phyloP scores from a whole-genome alignment of 495 filamentous ascomycete genomes.

The Penicillium bialowiezense region DNA sequence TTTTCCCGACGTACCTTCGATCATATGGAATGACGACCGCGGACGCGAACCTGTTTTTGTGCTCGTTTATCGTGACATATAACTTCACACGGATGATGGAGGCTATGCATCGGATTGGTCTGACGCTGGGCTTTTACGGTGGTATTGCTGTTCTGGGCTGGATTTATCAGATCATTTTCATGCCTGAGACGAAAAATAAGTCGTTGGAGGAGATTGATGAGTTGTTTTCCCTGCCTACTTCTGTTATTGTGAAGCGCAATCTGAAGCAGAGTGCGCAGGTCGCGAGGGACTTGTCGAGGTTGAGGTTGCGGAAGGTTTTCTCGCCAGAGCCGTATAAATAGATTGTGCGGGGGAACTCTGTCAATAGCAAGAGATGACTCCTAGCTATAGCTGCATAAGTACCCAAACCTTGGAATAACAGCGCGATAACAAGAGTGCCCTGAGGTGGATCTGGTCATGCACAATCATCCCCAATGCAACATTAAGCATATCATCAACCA shows the following conservation, averaged over 20 bases:
- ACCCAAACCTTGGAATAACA: too few relatives aligned
- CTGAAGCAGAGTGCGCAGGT: constrained; percentile 36
- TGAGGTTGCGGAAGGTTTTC: constrained; percentile 37
- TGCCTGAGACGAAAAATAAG: constrained; percentile 63
- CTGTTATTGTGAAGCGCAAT: constrained; percentile 52
- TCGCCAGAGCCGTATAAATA: constrained; percentile 23
- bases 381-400: too few relatives aligned
- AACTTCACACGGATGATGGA: constrained; percentile 59
- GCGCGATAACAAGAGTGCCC: too few relatives aligned
- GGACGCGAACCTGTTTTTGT: constrained; percentile 55
- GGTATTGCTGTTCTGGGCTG: constrained; percentile 56
- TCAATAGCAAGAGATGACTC: too few relatives aligned
- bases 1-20: constrained; percentile 60
- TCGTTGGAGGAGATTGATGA: constrained; percentile 62
- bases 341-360: too few relatives aligned
- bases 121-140: constrained; percentile 59
- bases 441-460: too few relatives aligned
- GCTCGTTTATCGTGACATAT: constrained; percentile 62
- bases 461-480: too few relatives aligned
- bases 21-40: constrained; percentile 58
- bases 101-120: constrained; percentile 54
- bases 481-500: too few relatives aligned
- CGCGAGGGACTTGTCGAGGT: constrained; percentile 27
- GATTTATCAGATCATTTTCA: constrained; percentile 59
- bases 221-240: constrained; percentile 53